phyloP scores from a whole-genome alignment of 1,284 basidiomycete genomes.

The Phylloboletellus chloephorus region DNA sequence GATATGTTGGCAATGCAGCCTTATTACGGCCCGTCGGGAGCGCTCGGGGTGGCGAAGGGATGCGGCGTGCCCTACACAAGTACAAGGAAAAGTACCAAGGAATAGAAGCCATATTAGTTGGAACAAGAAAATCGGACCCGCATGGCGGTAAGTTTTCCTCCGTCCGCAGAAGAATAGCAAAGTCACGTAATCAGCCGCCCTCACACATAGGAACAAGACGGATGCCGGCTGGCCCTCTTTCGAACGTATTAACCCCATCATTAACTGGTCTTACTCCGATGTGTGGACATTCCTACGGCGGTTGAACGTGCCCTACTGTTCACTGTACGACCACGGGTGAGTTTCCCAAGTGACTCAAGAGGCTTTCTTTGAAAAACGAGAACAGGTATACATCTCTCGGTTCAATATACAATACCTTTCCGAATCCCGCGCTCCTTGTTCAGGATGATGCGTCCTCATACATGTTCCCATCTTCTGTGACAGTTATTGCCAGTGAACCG shows the following conservation, averaged over 20 bases:
- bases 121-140: slow-evolving; percentile 84
- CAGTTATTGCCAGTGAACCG: slow-evolving; percentile 21
- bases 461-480: slow-evolving; percentile 17
- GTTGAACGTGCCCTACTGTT: slow-evolving; percentile 80
- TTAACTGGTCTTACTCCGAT: slow-evolving; percentile 89
- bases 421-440: slow-evolving; percentile 77
- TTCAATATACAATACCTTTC: slow-evolving; percentile 90
- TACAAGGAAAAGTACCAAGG: slow-evolving; percentile 67
- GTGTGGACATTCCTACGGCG: slow-evolving; percentile 85
- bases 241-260: slow-evolving; percentile 91
- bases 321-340: slow-evolving; percentile 87
- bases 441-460: slow-evolving; percentile 15
- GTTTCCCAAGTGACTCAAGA: slow-evolving; percentile 18
- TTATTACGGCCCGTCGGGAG: slow-evolving; percentile 37
- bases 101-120: slow-evolving; percentile 82
- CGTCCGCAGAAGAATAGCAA: neutral
- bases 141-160: slow-evolving; percentile 72
- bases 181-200: slow-evolving; percentile 42
- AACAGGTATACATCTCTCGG: slow-evolving; percentile 93
- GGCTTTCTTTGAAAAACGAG: neutral
- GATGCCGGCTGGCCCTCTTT: slow-evolving; percentile 87
- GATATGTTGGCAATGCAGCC: neutral
- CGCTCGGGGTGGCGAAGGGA: slow-evolving; percentile 65
- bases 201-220: slow-evolving; percentile 72
- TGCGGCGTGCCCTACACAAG: slow-evolving; percentile 74